Conservation (phyloP, 148 eudicot species). For the Hydrangea macrophylla region DNA sequence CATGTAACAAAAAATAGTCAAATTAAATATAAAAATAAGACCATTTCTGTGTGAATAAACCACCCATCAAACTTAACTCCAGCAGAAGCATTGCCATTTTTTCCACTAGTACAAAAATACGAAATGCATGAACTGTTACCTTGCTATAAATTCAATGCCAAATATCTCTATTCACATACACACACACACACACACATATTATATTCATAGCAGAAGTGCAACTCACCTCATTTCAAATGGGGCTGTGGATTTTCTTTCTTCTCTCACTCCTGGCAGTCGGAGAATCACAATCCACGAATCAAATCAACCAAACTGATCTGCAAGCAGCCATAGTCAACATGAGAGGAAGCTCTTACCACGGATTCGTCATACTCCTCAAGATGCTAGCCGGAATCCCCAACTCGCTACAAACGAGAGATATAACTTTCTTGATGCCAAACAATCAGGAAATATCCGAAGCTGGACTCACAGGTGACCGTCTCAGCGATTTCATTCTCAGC, state of each 20-base stretch:
- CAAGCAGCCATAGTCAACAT: neutral
- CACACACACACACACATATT: too few relatives aligned
- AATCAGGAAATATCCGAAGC: neutral
- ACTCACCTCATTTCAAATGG: neutral
- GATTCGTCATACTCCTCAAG: conserved; percentile 11
- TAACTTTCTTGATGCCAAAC: conserved; percentile 4
- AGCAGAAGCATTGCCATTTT: neutral
- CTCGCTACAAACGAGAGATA: neutral
- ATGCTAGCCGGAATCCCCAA: neutral
- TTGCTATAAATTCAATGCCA: neutral
- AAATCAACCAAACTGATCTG: conserved; percentile 10
- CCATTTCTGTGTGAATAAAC: too few relatives aligned
- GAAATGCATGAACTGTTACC: neutral
- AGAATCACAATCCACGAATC: conserved; percentile 1
- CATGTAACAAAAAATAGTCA: too few relatives aligned
- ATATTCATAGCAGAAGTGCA: neutral
- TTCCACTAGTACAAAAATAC: neutral
- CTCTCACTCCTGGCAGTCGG: conserved; percentile 6
- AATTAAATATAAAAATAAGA: too few relatives aligned
- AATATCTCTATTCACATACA: neutral
- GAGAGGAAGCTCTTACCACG: conserved; percentile 5
- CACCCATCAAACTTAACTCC: too few relatives aligned
- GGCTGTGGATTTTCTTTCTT: neutral
- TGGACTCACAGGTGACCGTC: neutral
- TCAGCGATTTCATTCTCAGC: neutral